Evolutionary conservation across 1,139 yeast genomes (phyloP), one percentile per base, ranked within the genome.

Genomic region (Protomyces pachydermus): DNA sequence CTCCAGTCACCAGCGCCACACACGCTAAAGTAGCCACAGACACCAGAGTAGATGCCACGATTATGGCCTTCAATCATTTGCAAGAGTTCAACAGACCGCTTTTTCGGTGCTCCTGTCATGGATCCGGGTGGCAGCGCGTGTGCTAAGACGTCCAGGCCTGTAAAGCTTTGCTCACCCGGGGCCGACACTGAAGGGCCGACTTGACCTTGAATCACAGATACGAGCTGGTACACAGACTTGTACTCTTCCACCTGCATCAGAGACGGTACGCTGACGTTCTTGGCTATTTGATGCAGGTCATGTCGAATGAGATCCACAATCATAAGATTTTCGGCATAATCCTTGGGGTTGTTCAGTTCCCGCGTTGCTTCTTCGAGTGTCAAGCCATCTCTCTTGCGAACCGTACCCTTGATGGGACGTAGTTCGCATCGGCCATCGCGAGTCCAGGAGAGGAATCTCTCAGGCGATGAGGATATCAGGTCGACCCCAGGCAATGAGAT

Each of bases 21-120:
- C 8, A 89, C 80, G 0, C 96, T 87, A 96, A 97, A 91, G 76
- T 91, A 95, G 0, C 99, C 99, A 48, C 88, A 85, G 1, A 93
- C 95, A 18, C 99, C 99, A 67, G 97, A 88, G 73, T 95, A 95
- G 3, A 91, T 77, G 0, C 98, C 98, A 70, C 98, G 81, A 72
- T 69, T 72, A 4, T 38, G 42, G 34, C 67, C 72, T 71, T 78
- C 90, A 65, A 79, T 76, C 0, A 76, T 75, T 67, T 86, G 87
- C 28, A 95, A 79, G 14, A 95, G 75, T 73, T 91, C 95, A 2
- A 93, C 96, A 0, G 97, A 89, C 65, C 97, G 81, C 71, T 86
- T 88, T 76, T 95, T 95, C 1, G 99, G 99, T 0, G 99, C 98
- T 2, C 99, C 99, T 0, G 99, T 95, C 99, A 95, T 95, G 1